Base-by-base conservation (phyloP, 805 yeast species). In the Starmera pachycereana region DNA sequence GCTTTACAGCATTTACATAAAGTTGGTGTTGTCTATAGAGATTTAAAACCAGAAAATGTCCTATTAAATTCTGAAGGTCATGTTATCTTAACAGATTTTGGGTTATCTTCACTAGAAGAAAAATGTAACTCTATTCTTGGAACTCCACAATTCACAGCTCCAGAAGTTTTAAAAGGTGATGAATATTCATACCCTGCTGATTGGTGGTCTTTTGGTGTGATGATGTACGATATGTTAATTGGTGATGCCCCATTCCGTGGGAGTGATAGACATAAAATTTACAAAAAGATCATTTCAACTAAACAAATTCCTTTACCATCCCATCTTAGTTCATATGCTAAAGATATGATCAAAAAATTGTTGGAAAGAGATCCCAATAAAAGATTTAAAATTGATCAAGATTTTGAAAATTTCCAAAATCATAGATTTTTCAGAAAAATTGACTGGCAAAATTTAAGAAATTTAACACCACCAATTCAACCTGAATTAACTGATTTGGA, bases 161-260 rank as follows among this genome's bases (percentile, higher is more conserved):
- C 96, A 3, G 96, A 87, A 56, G 81, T 88, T 12, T 62, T 88
- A 29, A 72, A 69, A 41, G 96, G 95, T n/a, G 73, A 78, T 49
- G 72, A 74, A 14, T 88, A 87, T 57, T 86, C 82, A 47, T 81
- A 74, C 40, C 71, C 76, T 36, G 94, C 88, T 33, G 96, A 87
- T 56, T 86, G 95, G 90, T 87, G 95, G 88, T 83, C 95, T 0
- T 62, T 87, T 33, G 96, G 96, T 0, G 80, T 92, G 13, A 78
- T 87, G 36, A 62, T 79, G 34, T 83, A 65, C 51, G 96, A 88
- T 56, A 69, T 87, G 70, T 62, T 88, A 37, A 74, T 84, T 1
- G 96, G 96, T 0, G 68, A 76, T 37, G 89, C 95, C 0, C 96
- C 96, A 0, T 87, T 82, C 56, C 76, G 85, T 0, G 96, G 96